These are phyloP conservation scores for Tulasnella sp. DNA, from an alignment of 768 basidiomycete genomes.

Conservation along the genomic window DNA sequence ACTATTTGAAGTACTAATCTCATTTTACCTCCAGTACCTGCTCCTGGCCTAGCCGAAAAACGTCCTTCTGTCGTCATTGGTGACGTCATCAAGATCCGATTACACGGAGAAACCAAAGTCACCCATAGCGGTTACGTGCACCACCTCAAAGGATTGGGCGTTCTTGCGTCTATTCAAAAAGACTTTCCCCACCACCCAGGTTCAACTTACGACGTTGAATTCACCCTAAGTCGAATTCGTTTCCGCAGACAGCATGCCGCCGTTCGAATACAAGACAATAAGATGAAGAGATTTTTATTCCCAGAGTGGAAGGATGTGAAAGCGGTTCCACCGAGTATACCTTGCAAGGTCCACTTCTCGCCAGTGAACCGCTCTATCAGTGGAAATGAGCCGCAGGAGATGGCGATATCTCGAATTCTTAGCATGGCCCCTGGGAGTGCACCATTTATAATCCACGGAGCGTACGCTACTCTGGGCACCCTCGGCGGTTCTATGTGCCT, in stretches of 20 bases:
- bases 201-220: not conserved
- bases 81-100: not conserved
- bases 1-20: not conserved
- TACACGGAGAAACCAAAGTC: not conserved
- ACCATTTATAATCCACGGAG: slow-evolving; percentile 22
- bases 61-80: slow-evolving; percentile 19
- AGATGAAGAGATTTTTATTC: not conserved
- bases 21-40: not conserved
- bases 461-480: not conserved
- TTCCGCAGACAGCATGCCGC: slow-evolving; percentile 5
- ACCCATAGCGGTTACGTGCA: not conserved
- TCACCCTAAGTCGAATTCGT: not conserved
- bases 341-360: not conserved
- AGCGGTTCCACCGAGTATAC: not conserved
- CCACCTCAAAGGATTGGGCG: not conserved
- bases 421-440: not conserved
- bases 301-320: not conserved
- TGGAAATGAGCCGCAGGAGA: slow-evolving; percentile 8
- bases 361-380: not conserved
- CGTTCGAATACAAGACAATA: not conserved
- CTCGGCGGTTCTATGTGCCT: not conserved
- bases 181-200: not conserved
- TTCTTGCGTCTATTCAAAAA: not conserved
- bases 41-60: slow-evolving; percentile 22
- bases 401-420: slow-evolving; percentile 13